A percentile compares a stretch with the other conserved stretches of the same genome.
phyloP scores from a whole-genome alignment of 768 basidiomycete genomes.

The Mycena chlorophos region DNA sequence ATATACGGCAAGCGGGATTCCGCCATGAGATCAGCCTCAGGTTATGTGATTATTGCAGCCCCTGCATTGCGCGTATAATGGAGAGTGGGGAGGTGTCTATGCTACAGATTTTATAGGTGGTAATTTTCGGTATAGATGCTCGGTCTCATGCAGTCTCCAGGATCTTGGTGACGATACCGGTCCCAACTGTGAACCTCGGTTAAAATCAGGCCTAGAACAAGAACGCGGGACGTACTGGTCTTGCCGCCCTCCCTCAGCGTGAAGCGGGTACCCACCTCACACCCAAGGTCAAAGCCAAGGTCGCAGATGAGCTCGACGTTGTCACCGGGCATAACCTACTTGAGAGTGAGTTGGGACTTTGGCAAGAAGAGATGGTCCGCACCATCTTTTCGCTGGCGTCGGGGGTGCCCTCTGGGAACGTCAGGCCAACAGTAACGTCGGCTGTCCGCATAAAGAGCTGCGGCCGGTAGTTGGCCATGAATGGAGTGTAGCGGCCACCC shows the following conservation, averaged over 20 bases:
- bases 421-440: conserved; percentile 82
- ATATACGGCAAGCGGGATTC: not conserved
- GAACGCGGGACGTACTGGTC: conserved; percentile 63
- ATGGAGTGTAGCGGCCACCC: conserved; percentile 88
- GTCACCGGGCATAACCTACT: conserved; percentile 93
- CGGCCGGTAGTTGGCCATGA: conserved; percentile 92
- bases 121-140: not conserved
- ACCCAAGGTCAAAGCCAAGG: conserved; percentile 82
- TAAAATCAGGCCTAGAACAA: conserved; percentile 10
- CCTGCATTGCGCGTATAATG: conserved; percentile 7
- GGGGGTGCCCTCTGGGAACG: conserved; percentile 83
- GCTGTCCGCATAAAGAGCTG: conserved; percentile 96
- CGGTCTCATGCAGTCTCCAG: conserved; percentile 39
- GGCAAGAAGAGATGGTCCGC: conserved; percentile 16
- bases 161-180: conserved; percentile 90
- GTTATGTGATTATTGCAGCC: conserved; percentile 21
- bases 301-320: conserved; percentile 91
- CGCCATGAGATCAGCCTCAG: too few species aligned
- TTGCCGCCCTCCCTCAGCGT: conserved; percentile 94
- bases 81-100: conserved; percentile 18
- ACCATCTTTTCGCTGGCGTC: conserved; percentile 89
- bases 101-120: conserved; percentile 17
- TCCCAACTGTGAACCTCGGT: conserved; percentile 64
- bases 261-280: conserved; percentile 88
- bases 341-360: not conserved